Conservation (phyloP, 139 green algal genomes). For the Edaphochlamys debaryana region DNA sequence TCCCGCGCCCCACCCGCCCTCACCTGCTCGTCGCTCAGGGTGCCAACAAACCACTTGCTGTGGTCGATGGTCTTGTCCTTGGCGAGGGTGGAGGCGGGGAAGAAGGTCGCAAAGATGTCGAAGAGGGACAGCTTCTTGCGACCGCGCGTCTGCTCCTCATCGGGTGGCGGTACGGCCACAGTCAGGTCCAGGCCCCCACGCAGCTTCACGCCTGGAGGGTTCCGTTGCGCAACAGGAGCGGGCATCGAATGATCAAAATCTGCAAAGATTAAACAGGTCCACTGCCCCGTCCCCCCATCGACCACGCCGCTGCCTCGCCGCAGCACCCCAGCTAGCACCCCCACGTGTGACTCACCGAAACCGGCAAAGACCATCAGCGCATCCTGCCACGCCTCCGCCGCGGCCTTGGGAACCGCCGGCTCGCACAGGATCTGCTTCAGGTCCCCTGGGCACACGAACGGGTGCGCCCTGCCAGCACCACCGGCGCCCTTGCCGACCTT, state of each 20-base stretch:
- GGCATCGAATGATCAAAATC: too few relatives aligned
- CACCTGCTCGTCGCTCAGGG: slow-evolving; percentile 4
- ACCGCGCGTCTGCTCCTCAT: neutral
- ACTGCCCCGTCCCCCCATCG: too few relatives aligned
- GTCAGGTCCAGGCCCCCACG: slow-evolving; percentile 36
- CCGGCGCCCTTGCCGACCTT: too few relatives aligned
- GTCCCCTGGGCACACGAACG: too few relatives aligned
- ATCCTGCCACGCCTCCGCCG: slow-evolving; percentile 40
- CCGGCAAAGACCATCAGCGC: slow-evolving; percentile 25
- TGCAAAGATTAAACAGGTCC: too few relatives aligned
- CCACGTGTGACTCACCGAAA: slow-evolving; percentile 23
- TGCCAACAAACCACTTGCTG: neutral
- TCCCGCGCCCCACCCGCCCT: too few relatives aligned
- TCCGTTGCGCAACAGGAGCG: too few relatives aligned
- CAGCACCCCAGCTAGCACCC: too few relatives aligned
- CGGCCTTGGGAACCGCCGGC: neutral
- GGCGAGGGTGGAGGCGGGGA: neutral
- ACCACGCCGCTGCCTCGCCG: too few relatives aligned
- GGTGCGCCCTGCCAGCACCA: too few relatives aligned
- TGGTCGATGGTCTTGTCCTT: slow-evolving; percentile 38
- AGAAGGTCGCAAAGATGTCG: neutral
- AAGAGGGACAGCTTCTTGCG: slow-evolving; percentile 15
- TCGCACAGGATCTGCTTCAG: neutral
- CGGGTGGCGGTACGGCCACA: neutral
- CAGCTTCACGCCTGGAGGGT: slow-evolving; percentile 38